Percentiles rank a stretch among this genome's conserved stretches.
Conservation (phyloP, 2,329 filamentous ascomycete genomes). For the Blastomyces silverae region DNA sequence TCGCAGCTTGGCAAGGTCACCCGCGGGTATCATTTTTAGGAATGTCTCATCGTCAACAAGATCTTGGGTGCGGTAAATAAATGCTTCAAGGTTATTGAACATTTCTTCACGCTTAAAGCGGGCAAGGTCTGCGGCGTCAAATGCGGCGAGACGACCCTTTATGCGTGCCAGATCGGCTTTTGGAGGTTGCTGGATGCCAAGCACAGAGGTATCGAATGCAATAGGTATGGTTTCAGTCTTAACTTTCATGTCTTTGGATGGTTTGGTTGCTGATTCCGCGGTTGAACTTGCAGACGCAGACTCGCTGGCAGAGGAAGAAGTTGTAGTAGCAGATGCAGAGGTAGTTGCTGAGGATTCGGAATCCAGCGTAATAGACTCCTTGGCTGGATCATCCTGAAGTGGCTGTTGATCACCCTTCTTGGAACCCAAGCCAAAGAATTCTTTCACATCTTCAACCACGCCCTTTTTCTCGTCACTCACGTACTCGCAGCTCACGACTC, state of each 20-base stretch:
- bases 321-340: conserved; percentile 30
- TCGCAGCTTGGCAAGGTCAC: conserved; percentile 60
- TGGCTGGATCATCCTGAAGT: conserved; percentile 53
- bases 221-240: conserved; percentile 49
- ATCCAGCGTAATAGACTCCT: conserved; percentile 45
- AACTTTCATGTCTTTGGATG: conserved; percentile 38
- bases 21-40: conserved; percentile 60
- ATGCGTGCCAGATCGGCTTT: conserved; percentile 42
- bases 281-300: conserved; percentile 47
- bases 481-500: conserved; percentile 77
- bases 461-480: conserved; percentile 66
- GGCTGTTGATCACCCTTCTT: conserved; percentile 76
- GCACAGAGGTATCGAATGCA: conserved; percentile 45
- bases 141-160: conserved; percentile 70
- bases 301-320: conserved; percentile 38
- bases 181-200: conserved; percentile 36
- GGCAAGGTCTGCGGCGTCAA: conserved; percentile 75
- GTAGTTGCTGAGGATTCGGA: conserved; percentile 42
- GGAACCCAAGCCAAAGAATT: conserved; percentile 87
- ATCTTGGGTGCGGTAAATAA: conserved; percentile 82
- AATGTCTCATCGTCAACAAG: conserved; percentile 72
- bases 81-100: conserved; percentile 86
- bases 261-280: conserved; percentile 37
- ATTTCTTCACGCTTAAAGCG: conserved; percentile 74
- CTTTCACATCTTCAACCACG: conserved; percentile 90